A percentile compares a stretch with the other conserved stretches of the same genome.
Evolutionary conservation across 805 yeast species (phyloP).

Genomic region (Blastobotrys americana): DNA sequence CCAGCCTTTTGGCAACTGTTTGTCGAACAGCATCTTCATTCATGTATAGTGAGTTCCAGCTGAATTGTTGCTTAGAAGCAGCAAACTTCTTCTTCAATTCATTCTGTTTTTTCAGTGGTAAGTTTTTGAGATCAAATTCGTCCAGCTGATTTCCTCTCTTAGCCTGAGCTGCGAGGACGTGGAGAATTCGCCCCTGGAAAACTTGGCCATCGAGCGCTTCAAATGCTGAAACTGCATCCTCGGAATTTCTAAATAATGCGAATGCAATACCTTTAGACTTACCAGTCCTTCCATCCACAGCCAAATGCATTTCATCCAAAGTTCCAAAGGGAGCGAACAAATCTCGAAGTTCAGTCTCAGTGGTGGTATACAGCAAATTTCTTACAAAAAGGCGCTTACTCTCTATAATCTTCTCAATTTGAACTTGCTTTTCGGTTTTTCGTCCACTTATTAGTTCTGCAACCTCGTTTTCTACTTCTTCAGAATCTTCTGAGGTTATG

Average conservation of each 20-base stretch:
- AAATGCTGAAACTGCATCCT: constrained; percentile 73
- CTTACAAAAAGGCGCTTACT: constrained; percentile 85
- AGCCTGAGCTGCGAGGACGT: constrained; percentile 76
- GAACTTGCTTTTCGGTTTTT: constrained; percentile 39
- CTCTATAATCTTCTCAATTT: constrained; percentile 41
- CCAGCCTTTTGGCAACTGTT: constrained; percentile 78
- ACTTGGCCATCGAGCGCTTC: constrained; percentile 72
- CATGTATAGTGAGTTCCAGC: constrained; percentile 92
- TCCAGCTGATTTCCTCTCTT: constrained; percentile 79
- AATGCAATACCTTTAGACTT: constrained; percentile 91
- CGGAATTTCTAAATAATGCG: constrained; percentile 57
- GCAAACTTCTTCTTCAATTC: constrained; percentile 76
- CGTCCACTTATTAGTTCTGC: constrained; percentile 17
- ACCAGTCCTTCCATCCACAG: constrained; percentile 84
- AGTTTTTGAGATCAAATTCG: constrained; percentile 82
- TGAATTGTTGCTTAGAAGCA: constrained; percentile 80
- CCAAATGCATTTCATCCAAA: constrained; percentile 84
- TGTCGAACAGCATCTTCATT: constrained; percentile 88
- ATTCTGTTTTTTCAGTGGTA: constrained; percentile 87
- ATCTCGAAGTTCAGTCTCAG: constrained; percentile 66
- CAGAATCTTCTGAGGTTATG: background rate
- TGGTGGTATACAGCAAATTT: constrained; percentile 71
- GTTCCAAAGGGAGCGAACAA: constrained; percentile 64
- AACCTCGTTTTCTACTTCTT: background rate
- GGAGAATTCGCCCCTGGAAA: constrained; percentile 90